These are phyloP conservation scores for Fusarium lyarnte DNA, from an alignment of 2,329 filamentous ascomycete genomes.

Conservation along the genomic window DNA sequence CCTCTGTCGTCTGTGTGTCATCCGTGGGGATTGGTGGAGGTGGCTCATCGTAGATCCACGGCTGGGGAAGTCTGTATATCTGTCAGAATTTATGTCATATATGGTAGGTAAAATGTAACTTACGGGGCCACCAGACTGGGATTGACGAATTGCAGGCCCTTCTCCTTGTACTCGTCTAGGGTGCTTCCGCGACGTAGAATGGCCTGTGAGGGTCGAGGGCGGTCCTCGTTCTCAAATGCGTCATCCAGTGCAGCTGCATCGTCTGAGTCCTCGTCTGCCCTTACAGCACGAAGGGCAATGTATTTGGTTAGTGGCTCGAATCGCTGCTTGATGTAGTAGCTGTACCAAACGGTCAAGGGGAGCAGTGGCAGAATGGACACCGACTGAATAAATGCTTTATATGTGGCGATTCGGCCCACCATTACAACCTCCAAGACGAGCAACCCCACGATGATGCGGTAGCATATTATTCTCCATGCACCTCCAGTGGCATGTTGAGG, in stretches of 20 bases:
- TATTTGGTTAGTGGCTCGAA: constrained; percentile 92
- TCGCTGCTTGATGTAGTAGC: constrained; percentile 79
- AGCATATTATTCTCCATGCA: constrained; percentile 97
- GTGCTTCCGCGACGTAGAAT: constrained; percentile 67
- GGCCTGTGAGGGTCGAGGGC: constrained; percentile 51
- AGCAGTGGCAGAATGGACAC: constrained; percentile 80
- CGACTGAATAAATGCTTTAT: constrained; percentile 77
- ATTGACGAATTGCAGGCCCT: constrained; percentile 77
- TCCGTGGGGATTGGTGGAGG: constrained; percentile 51
- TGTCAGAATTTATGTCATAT: constrained; percentile 22
- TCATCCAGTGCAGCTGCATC: constrained; percentile 51
- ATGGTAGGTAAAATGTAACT: constrained; percentile 47
- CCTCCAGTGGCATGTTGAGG: constrained; percentile 92
- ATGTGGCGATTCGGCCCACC: constrained; percentile 83
- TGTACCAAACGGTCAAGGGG: constrained; percentile 87
- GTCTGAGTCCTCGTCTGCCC: constrained; percentile 59
- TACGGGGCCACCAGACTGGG: constrained; percentile 76
- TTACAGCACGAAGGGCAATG: constrained; percentile 89
- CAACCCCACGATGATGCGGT: constrained; percentile 86
- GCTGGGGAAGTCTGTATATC: constrained; percentile 67
- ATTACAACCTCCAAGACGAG: constrained; percentile 92
- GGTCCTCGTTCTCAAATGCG: constrained; percentile 51
- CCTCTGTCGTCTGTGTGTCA: constrained; percentile 42
- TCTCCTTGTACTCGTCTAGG: constrained; percentile 77
- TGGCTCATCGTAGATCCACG: constrained; percentile 73